These are phyloP conservation scores for Leonotis leonurus DNA, from an alignment of 257 asterid genomes.

Conservation along the genomic window DNA sequence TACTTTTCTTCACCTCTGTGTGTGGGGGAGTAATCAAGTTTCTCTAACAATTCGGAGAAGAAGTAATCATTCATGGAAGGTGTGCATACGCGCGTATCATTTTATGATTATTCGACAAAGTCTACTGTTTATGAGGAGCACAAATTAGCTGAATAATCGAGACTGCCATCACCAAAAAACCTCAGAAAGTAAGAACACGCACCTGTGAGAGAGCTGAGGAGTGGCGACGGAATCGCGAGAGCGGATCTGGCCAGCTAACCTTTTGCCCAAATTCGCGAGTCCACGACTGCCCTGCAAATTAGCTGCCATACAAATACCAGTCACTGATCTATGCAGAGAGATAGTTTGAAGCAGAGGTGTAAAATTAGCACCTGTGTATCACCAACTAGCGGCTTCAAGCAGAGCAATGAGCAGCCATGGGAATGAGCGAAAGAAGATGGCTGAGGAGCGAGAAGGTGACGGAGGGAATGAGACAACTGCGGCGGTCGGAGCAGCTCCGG, in stretches of 20 bases:
- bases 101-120: neutral
- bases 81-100: neutral
- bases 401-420: no score
- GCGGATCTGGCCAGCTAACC: conserved; percentile 36
- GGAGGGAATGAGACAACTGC: no score
- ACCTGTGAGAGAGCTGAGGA: conserved; percentile 19
- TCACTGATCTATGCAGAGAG: neutral
- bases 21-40: neutral
- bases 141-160: neutral
- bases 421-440: no score
- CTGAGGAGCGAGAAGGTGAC: no score
- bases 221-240: conserved; percentile 17
- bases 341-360: neutral
- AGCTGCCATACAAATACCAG: conserved; percentile 52
- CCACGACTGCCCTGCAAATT: conserved; percentile 35
- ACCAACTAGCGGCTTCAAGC: no score
- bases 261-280: conserved; percentile 46
- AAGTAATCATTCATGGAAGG: neutral
- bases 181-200: neutral
- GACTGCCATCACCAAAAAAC: neutral
- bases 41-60: no score
- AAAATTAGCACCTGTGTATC: no score
- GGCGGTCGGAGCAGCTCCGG: no score
- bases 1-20: neutral
- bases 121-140: neutral